Conservation (phyloP, 1,139 yeast genomes). For the Saccharomycopsis hybrid region DNA sequence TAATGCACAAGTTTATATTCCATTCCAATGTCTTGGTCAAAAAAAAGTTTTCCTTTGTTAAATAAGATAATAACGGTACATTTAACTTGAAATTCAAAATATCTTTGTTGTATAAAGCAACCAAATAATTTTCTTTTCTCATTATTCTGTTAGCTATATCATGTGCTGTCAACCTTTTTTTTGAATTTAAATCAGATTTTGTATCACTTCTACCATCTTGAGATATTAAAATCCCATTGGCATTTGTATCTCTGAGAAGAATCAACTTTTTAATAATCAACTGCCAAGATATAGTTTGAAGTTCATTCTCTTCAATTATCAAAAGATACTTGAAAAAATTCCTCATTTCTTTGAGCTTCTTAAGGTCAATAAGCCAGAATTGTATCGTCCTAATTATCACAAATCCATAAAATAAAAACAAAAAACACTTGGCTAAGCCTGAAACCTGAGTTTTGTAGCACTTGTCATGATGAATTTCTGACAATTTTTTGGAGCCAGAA, state of each 20-base stretch:
- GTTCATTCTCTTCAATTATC: conserved; percentile 67
- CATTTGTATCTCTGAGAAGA: conserved; percentile 73
- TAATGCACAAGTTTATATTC: conserved; percentile 83
- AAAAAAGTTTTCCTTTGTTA: conserved; percentile 30
- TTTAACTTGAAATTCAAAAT: conserved; percentile 59
- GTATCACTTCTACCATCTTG: conserved; percentile 34
- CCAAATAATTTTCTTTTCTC: conserved; percentile 90
- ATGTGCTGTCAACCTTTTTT: conserved; percentile 79
- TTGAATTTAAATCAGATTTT: conserved; percentile 51
- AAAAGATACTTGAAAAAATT: conserved; percentile 63
- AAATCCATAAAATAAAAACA: conserved; percentile 56
- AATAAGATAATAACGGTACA: conserved; percentile 35
- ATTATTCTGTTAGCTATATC: conserved; percentile 92
- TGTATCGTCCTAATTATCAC: conserved; percentile 56
- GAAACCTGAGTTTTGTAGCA: conserved; percentile 48
- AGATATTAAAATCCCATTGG: conserved; percentile 31
- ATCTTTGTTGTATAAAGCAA: conserved; percentile 79
- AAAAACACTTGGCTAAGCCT: conserved; percentile 43
- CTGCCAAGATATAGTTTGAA: conserved; percentile 93
- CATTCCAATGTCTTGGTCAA: conserved; percentile 88
- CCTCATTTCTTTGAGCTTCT: conserved; percentile 53
- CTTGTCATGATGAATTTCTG: conserved; percentile 50
- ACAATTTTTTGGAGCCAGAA: conserved; percentile 32
- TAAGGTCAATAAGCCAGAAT: conserved; percentile 40
- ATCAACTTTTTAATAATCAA: conserved; percentile 74